Conservation (phyloP, 2,329 filamentous ascomycete genomes). For the Talaromyces verruculosus region DNA sequence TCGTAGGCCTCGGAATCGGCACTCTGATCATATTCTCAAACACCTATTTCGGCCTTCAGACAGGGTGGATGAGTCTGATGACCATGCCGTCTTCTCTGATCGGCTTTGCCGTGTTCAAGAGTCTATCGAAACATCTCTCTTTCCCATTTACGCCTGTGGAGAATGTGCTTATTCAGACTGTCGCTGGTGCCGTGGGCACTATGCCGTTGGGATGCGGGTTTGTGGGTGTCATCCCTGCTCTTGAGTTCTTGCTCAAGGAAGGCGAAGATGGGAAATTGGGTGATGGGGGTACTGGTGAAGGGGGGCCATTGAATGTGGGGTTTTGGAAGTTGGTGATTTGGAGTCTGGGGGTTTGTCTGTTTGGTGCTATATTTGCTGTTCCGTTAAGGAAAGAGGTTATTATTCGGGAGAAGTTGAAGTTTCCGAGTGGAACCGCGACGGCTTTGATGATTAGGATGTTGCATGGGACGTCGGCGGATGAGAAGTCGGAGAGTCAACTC, state of each 20-base stretch:
- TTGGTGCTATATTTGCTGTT: conserved; percentile 94
- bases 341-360: conserved; percentile 91
- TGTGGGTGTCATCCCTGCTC: conserved; percentile 87
- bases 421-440: conserved; percentile 93
- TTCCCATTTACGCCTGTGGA: conserved; percentile 91
- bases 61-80: conserved; percentile 82
- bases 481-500: conserved; percentile 23
- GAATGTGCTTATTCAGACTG: conserved; percentile 94
- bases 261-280: conserved; percentile 76
- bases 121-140: conserved; percentile 67
- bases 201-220: conserved; percentile 97
- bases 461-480: conserved; percentile 62
- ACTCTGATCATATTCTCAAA: conserved; percentile 94
- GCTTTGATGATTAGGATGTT: conserved; percentile 89
- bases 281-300: conserved; percentile 71
- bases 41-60: conserved; percentile 98
- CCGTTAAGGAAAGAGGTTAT: conserved; percentile 89
- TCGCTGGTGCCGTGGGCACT: conserved; percentile 90
- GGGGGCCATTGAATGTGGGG: conserved; percentile 70
- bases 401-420: conserved; percentile 85
- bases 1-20: conserved; percentile 79
- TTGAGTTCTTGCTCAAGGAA: conserved; percentile 78
- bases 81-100: conserved; percentile 94
- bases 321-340: conserved; percentile 80
- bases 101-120: conserved; percentile 90